These are phyloP conservation scores for Bertia moriformis DNA, from an alignment of 2,329 filamentous ascomycete genomes.

Conservation along the genomic window DNA sequence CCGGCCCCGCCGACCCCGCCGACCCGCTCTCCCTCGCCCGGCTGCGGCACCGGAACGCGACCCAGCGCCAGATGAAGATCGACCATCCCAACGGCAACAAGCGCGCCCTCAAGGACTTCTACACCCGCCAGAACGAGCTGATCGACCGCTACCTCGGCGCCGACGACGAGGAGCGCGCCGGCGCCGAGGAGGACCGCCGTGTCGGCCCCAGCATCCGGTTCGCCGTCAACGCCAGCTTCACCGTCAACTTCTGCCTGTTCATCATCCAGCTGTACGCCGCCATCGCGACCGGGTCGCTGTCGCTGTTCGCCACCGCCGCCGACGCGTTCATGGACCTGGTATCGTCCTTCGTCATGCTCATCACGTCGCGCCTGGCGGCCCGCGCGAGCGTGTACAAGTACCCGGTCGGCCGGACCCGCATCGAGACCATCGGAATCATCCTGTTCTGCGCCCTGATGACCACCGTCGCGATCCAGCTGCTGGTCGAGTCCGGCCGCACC, in stretches of 20 bases:
- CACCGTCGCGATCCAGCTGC: conserved; percentile 46
- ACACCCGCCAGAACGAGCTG: conserved; percentile 29
- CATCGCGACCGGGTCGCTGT: conserved; percentile 23
- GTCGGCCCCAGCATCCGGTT: conserved; percentile 35
- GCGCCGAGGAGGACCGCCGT: conserved; percentile 31
- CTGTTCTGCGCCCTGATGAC: conserved; percentile 55
- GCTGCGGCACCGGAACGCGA: conserved; percentile 16
- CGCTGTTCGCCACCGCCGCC: conserved; percentile 48
- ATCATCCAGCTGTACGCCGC: conserved; percentile 44
- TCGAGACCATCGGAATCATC: conserved; percentile 51
- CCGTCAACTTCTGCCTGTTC: conserved; percentile 36
- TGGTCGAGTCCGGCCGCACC: conserved; percentile 40
- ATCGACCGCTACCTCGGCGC: conserved; percentile 38
- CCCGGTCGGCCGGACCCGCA: conserved; percentile 45
- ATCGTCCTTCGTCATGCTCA: conserved; percentile 46
- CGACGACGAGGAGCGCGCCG: conserved; percentile 35
- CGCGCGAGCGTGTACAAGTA: conserved; percentile 47
- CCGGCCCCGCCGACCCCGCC: conserved; percentile 3
- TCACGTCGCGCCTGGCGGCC: conserved; percentile 42
- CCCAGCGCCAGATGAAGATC: conserved; percentile 27
- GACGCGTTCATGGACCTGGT: conserved; percentile 55
- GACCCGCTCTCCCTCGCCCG: conserved; percentile 20
- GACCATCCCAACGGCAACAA: conserved; percentile 29
- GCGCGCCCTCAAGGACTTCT: conserved; percentile 27
- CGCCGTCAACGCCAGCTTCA: conserved; percentile 34